Percentiles rank a stretch among this genome's conserved stretches.
phyloP scores from a whole-genome alignment of 805 yeast genomes.

The Zygotorulaspora chibaensis region DNA sequence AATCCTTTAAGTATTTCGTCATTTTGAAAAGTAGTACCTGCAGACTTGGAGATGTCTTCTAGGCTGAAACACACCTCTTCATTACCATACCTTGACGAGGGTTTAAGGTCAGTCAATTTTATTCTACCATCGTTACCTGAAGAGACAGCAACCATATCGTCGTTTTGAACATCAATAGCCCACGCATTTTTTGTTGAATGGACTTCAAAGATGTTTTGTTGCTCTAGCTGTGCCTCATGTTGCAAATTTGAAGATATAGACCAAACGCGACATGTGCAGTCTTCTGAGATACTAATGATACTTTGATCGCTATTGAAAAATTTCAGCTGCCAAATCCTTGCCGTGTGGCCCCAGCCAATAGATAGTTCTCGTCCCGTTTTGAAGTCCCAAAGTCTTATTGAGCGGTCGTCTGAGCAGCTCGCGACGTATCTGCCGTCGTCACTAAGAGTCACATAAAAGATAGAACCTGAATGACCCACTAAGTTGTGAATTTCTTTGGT shows the following conservation, averaged over 20 bases:
- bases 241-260: conserved; percentile 32
- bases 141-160: conserved; percentile 54
- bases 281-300: conserved; percentile 75
- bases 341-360: conserved; percentile 94
- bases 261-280: conserved; percentile 83
- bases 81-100: conserved; percentile 29
- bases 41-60: conserved; percentile 32
- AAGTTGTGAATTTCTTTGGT: conserved; percentile 49
- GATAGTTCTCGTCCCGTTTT: conserved; percentile 55
- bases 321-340: conserved; percentile 83
- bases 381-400: conserved; percentile 72
- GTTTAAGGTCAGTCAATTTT: conserved; percentile 52
- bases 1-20: conserved; percentile 62
- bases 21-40: conserved; percentile 32
- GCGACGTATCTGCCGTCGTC: conserved; percentile 50
- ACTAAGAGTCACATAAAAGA: conserved; percentile 72
- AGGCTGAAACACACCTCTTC: conserved; percentile 31
- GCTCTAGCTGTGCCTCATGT: conserved; percentile 16
- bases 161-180: conserved; percentile 60
- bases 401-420: conserved; percentile 92
- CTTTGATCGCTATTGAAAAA: conserved; percentile 44
- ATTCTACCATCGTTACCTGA: conserved; percentile 94
- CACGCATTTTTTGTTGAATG: conserved; percentile 87
- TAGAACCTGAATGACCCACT: conserved; percentile 84
- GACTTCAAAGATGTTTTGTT: conserved; percentile 48